phyloP scores from a whole-genome alignment of 768 basidiomycete genomes.

The Saitozyma sp. region DNA sequence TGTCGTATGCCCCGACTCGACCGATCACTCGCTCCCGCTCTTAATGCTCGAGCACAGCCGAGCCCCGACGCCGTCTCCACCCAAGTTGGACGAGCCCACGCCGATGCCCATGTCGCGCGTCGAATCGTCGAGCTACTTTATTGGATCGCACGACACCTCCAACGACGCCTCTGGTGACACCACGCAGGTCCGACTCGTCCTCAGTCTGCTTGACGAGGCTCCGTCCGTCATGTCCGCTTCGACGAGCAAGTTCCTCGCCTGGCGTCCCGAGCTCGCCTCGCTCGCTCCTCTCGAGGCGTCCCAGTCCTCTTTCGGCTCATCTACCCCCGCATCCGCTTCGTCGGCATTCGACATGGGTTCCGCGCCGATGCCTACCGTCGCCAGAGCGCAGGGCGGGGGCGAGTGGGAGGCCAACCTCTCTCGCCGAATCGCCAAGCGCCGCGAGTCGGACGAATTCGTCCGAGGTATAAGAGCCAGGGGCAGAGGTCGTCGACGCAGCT shows the following conservation, averaged over 20 bases:
- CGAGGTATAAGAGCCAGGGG: neutral
- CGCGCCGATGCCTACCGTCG: conserved; percentile 37
- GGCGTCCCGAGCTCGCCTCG: conserved; percentile 9
- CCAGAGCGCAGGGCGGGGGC: conserved; percentile 32
- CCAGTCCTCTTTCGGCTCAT: conserved; percentile 13
- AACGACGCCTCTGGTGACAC: neutral
- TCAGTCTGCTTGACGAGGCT: neutral
- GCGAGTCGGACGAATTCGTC: conserved; percentile 7
- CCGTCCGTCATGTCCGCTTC: neutral
- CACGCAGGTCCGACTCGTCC: conserved; percentile 2
- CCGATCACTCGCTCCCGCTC: neutral
- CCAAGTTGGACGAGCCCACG: conserved; percentile 14
- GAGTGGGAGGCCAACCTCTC: conserved; percentile 46
- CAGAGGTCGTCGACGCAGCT: neutral
- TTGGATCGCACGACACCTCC: neutral
- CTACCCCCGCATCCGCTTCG: conserved; percentile 11
- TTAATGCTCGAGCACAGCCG: neutral
- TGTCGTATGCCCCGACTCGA: neutral
- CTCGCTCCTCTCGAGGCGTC: conserved; percentile 1
- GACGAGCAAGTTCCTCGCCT: conserved; percentile 14
- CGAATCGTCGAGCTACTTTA: conserved; percentile 4
- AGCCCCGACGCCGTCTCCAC: conserved; percentile 7
- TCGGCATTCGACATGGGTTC: conserved; percentile 1
- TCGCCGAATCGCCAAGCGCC: conserved; percentile 35
- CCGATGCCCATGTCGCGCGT: conserved; percentile 5